Evolutionary conservation across 2,329 filamentous ascomycete species (phyloP).

Genomic region (Metarhizium robertsii): DNA sequence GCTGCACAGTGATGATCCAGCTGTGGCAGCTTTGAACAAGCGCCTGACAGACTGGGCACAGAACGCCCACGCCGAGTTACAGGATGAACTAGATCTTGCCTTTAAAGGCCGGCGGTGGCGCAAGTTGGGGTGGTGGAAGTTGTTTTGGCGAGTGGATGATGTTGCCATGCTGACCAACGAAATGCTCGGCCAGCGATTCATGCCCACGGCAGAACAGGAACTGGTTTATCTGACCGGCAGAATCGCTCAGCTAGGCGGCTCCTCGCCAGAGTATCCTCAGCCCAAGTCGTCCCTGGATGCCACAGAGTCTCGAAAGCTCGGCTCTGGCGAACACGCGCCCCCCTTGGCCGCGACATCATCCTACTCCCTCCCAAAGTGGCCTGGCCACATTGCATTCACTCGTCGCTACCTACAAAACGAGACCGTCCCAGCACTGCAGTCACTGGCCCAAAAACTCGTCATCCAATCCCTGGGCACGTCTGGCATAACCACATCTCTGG

Average conservation of each 20-base stretch:
- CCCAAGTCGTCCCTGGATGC: constrained; percentile 17
- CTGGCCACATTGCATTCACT: constrained; percentile 61
- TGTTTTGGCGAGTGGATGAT: constrained; percentile 92
- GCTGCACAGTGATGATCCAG: constrained; percentile 22
- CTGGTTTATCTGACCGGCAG: constrained; percentile 77
- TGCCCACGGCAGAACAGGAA: constrained; percentile 68
- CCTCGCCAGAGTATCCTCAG: constrained; percentile 23
- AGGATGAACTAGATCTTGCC: constrained; percentile 66
- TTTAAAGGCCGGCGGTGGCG: constrained; percentile 71
- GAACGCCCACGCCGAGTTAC: constrained; percentile 72
- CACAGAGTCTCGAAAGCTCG: constrained; percentile 12
- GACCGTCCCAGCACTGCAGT: constrained; percentile 62
- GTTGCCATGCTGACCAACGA: constrained; percentile 75
- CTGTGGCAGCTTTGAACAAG: constrained; percentile 36
- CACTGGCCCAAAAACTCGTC: constrained; percentile 64
- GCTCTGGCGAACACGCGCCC: constrained; percentile 16
- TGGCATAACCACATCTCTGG: constrained; percentile 46
- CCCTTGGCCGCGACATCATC: constrained; percentile 13
- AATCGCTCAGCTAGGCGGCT: constrained; percentile 43
- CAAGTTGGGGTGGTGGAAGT: constrained; percentile 83
- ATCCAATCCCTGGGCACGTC: constrained; percentile 68
- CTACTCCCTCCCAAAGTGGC: constrained; percentile 49
- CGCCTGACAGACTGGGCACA: constrained; percentile 67
- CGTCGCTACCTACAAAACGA: constrained; percentile 57
- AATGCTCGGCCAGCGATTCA: constrained; percentile 67